Base-by-base conservation (phyloP, 169 alveolate genomes). In the Eimeria brunetti region DNA sequence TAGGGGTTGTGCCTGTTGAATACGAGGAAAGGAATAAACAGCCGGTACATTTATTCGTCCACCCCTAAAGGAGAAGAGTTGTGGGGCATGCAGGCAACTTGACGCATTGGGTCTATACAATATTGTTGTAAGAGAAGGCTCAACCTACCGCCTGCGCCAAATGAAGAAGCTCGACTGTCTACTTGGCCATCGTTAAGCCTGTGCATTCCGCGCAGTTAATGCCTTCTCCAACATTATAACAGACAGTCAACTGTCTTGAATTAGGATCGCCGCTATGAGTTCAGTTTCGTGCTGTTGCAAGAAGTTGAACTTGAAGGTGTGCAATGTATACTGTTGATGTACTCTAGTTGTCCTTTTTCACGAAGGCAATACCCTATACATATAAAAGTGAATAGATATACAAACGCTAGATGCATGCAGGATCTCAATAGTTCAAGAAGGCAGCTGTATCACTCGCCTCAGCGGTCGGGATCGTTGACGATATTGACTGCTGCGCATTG, bases 71-170 rank as follows among this genome's bases (percentile, higher is more conserved):
- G 53, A 38, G 4, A 14, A 6, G 53, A 71, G 33, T 71, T 53
- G 18, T 1, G 53, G 14, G 33, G 81, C 53, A 36, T 5, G n/a
- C 81, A 38, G 12, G 36, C 49, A 20, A n/a, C n/a, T n/a, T n/a
- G n/a, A n/a, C n/a, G n/a, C n/a, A n/a, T n/a, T n/a, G n/a, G n/a
- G n/a, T n/a, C n/a, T n/a, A 71, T 36, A 71, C 16, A 71, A 8
- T 33, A 38, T 30, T 33, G 30, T 12, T 71, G 49, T 14, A n/a
- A n/a, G 30, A 71, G 38, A 49, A 46, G 41, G 53, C 12, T 27
- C 22, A 78, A 33, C 88, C 62, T 49, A 78, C 88, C 88, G 27
- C 9, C 41, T 24, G 88, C 44, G 41, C 88, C 88, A 46, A 83
- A 36, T 30, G 71, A 36, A 20, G 73, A 73, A n/a, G 51, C 3